Evolutionary conservation across 805 yeast species (phyloP), one percentile per base, ranked within the genome.

Genomic region (Saccharomycopsis sp.): DNA sequence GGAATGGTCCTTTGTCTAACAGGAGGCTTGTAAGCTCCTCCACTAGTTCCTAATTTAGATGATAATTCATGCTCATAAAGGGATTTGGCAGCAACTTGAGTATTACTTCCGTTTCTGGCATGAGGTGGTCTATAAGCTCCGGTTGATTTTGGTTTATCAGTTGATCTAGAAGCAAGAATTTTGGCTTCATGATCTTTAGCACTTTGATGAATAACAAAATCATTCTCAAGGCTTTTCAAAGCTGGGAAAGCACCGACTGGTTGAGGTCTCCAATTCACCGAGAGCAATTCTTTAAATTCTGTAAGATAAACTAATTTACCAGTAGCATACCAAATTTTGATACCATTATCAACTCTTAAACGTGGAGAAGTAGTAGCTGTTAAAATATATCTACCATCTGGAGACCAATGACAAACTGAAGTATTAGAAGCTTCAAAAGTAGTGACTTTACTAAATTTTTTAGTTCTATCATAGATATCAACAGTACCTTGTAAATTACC

Each of bases 71-170:
- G 69, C 55, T 78, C 79, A 48, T 75, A 74, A 49, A 76, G 61
- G 4, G 82, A 64, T 42, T 76, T 68, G 30, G 69, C 44, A 3
- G 61, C 43, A 36, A 59, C 57, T 3, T 57, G 36, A 3, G 61
- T 59, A 19, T 36, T 17, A 40, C 56, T 51, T 13, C 55, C 58
- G 30, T 51, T 67, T 59, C 95, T 72, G 9, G 96, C 95, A 60
- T 87, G 96, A 2, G 99, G 98, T 19, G 98, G 98, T 59, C 94
- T 76, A 59, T 92, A 92, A 31, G 96, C 97, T 40, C 96, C 95
- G 56, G 79, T 80, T 40, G 70, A 57, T 15, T 65, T 59, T 14
- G 60, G 56, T 27, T 51, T 49, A 30, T 55, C 41, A 35, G 19
- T 19, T 18, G 35, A 21, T 20, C 31, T 31, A 17, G 31, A 8